phyloP scores from a whole-genome alignment of 495 filamentous ascomycete species.

The Lasiosphaeria ovina region DNA sequence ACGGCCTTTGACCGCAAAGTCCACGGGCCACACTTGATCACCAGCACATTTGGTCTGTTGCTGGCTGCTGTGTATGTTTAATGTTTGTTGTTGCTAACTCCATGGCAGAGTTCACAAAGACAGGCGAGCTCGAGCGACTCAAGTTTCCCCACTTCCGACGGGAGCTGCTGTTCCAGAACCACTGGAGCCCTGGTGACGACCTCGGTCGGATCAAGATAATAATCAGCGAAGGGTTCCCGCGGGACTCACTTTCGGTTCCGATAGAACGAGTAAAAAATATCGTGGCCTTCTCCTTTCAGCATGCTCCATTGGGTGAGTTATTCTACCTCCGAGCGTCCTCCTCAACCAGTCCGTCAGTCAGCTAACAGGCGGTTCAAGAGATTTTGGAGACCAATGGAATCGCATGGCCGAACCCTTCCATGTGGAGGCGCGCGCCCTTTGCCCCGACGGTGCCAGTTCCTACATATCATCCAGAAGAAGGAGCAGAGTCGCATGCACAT shows the following conservation, averaged over 20 bases:
- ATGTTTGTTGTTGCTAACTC: constrained; percentile 4
- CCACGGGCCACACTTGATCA: constrained; percentile 58
- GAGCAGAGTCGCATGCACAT: constrained; percentile 42
- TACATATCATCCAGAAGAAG: constrained; percentile 40
- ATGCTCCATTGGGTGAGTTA: constrained; percentile 71
- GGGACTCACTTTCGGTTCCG: constrained; percentile 47
- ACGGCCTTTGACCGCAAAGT: constrained; percentile 54
- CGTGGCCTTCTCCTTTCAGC: constrained; percentile 80
- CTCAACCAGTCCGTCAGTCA: not conserved
- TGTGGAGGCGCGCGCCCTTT: constrained; percentile 59
- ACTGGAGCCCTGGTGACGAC: constrained; percentile 71
- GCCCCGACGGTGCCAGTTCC: constrained; percentile 38
- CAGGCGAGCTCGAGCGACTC: constrained; percentile 60
- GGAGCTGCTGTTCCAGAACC: constrained; percentile 66
- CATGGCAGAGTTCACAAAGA: constrained; percentile 57
- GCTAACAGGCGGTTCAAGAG: constrained; percentile 40
- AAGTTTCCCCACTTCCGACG: constrained; percentile 72
- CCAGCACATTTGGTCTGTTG: constrained; percentile 47
- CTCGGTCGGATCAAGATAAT: constrained; percentile 75
- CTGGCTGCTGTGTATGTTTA: not conserved
- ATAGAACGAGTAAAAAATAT: constrained; percentile 73
- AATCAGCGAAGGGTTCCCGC: constrained; percentile 68
- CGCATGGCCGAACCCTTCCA: constrained; percentile 74
- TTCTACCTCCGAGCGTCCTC: not conserved
- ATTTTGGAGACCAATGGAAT: constrained; percentile 74